Conservation (phyloP, 257 asterid species). For the Verbascum thapsus region DNA sequence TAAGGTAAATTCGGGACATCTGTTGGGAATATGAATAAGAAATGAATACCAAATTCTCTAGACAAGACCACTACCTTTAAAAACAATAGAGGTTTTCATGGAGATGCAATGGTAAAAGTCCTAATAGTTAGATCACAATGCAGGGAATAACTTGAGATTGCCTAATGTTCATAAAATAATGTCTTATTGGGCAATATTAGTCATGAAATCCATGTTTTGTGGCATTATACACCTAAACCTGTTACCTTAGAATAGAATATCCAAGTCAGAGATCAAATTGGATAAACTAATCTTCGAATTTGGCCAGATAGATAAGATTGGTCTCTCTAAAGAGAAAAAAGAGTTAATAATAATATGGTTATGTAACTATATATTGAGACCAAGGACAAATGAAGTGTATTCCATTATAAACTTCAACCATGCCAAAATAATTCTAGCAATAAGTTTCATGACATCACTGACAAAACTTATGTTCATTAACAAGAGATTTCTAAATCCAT, state of each 20-base stretch:
- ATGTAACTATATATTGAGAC: not conserved
- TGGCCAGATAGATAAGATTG: not conserved
- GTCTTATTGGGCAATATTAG: not conserved
- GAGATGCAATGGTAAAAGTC: constrained; percentile 12
- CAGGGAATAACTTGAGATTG: constrained; percentile 20
- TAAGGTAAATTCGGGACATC: not conserved
- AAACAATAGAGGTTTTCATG: not conserved
- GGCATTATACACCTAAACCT: not conserved
- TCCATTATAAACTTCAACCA: constrained; percentile 1
- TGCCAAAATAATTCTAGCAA: not conserved
- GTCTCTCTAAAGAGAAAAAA: not conserved
- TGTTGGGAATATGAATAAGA: constrained; percentile 1
- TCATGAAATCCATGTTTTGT: not conserved
- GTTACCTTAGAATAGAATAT: constrained; percentile 1
- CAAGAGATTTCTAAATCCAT: constrained; percentile 5
- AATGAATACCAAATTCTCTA: not conserved
- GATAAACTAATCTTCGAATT: not conserved
- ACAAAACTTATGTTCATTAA: not conserved
- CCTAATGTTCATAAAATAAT: constrained; percentile 1
- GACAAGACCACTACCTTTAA: constrained; percentile 6
- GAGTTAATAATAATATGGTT: not conserved
- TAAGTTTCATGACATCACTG: not conserved
- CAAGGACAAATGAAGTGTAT: constrained; percentile 2
- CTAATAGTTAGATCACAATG: not conserved
- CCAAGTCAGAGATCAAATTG: not conserved